Base-by-base conservation (phyloP, 331 rosid genomes). In the Rhamnella rubrinervis region DNA sequence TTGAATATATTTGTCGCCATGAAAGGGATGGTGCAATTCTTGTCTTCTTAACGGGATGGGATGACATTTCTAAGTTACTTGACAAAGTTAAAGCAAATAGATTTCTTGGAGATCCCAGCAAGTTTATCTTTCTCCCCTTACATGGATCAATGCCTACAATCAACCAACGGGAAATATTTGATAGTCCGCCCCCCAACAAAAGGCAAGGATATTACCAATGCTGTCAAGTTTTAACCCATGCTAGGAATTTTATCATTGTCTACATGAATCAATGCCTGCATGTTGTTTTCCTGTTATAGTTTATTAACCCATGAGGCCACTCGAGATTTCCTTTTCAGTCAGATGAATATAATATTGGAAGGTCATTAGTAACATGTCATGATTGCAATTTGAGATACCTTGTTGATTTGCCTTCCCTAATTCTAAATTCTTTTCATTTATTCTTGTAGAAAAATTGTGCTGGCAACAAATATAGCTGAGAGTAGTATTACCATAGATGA, bases 401-500 rank as follows among this genome's bases (percentile, higher is more conserved):
- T 57, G 17, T 58, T 44, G 38, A 37, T 55, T 47, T 55, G 38
- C 25, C 53, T 63, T 59, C 61, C 70, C 64, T 49, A 44, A 68
- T 74, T 67, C 68, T 80, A 64, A 66, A 56, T 62, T 26, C 66
- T 14, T 65, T 56, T 67, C 61, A 61, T 85, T 53, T 77, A 4
- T 76, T 59, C 37, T 63, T 85, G 86, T 72, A 93, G 98, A 73
- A 93, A 93, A 87, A 85, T 93, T 85, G 98, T 91, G 71, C 85
- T 93, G 26, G 97, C 98, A 47, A 93, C 98, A 58, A 93, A 93
- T 79, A 93, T 93, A 83, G 98, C 98, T 6, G 98, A 93, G 88
- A 93, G 97, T 74, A 93, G 98, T 81, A 93, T 93, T 81, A 93
- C 98, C 67, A 88, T 93, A 79, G 98, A 93, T 80, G 98, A 93